Percentiles rank a stretch among this genome's conserved stretches.
Evolutionary conservation across 2,329 filamentous ascomycete genomes (phyloP).

Genomic region (Trichoderma sp.): DNA sequence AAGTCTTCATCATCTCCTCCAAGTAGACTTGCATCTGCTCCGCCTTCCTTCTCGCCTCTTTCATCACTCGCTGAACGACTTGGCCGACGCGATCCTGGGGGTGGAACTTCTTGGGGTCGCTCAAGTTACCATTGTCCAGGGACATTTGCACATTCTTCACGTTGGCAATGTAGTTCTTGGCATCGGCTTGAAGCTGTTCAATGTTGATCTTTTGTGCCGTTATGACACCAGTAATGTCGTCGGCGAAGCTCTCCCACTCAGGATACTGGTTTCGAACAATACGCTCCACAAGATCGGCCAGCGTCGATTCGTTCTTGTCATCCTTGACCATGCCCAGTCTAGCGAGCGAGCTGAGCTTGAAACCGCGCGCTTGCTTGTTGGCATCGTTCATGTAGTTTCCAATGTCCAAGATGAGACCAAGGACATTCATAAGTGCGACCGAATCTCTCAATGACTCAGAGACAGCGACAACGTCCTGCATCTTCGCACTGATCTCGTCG

Average conservation of each 20-base stretch:
- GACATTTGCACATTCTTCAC: slow-evolving; percentile 91
- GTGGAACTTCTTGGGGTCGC: slow-evolving; percentile 96
- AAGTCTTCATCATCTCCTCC: slow-evolving; percentile 86
- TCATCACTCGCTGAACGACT: slow-evolving; percentile 90
- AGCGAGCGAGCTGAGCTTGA: slow-evolving; percentile 93
- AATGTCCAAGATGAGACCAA: slow-evolving; percentile 93
- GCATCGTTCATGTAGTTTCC: slow-evolving; percentile 99
- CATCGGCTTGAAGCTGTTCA: slow-evolving; percentile 83
- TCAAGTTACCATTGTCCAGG: slow-evolving; percentile 88
- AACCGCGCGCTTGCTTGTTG: slow-evolving; percentile 96
- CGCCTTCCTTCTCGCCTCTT: slow-evolving; percentile 91
- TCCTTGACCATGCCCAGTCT: slow-evolving; percentile 97
- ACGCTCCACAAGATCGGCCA: slow-evolving; percentile 92
- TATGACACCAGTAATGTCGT: slow-evolving; percentile 80
- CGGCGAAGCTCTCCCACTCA: slow-evolving; percentile 85
- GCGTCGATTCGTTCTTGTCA: slow-evolving; percentile 95
- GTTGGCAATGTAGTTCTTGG: slow-evolving; percentile 90
- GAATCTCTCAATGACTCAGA: slow-evolving; percentile 90
- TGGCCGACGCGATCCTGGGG: slow-evolving; percentile 92
- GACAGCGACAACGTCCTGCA: slow-evolving; percentile 80
- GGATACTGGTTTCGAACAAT: slow-evolving; percentile 96
- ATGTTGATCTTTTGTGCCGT: slow-evolving; percentile 88
- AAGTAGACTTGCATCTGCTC: slow-evolving; percentile 93
- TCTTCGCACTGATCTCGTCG: slow-evolving; percentile 82
- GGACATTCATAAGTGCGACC: slow-evolving; percentile 90